Evolutionary conservation across 306 rosid genomes (phyloP), one percentile per base, ranked within the genome.

Genomic region (Glycyrrhiza uralensis): DNA sequence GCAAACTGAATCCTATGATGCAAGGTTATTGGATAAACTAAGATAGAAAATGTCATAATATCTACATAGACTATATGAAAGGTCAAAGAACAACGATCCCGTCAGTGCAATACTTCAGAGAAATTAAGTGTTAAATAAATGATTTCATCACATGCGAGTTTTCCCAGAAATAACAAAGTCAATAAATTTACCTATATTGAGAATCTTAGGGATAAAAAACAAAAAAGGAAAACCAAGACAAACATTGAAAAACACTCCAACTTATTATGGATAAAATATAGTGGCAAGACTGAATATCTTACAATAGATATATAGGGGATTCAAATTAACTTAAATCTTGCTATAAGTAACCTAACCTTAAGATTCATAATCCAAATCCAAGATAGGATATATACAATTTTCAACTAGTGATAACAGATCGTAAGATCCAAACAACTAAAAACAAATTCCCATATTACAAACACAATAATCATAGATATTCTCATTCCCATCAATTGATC

Each of bases 41-140:
- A 1, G 23, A 51, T 1, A 50, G 44, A 23, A 59, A 36, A 62
- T 35, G 17, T 15, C 20, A 33, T 14, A 17, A 39, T 44, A 74
- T 59, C 38, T 69, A 38, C 13, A 59, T 39, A 22, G 13, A 75
- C 46, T 24, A 68, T 51, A 60, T 36, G 59, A 79, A 66, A 39
- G 35, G 52, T 7, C 45, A 79, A 24, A 46, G 57, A 30, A 19
- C 19, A 50, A 62, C 14, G 19, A 26, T 52, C 65, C 12, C 13
- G 44, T 23, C 2, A 0, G 28, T 17, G 68, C 1, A 22, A 41
- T 19, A 75, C 30, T 75, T 75, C 49, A 39, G 41, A 50, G 33
- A 54, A 20, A 7, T 36, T 29, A 0, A 12, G 11, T 9, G 18
- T 54, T 54, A 26, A 51, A 26, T 15, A 51, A 46, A 56, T 44